Conservation (phyloP, 2,329 filamentous ascomycete species). For the Colletotrichum neosansevieriae region DNA sequence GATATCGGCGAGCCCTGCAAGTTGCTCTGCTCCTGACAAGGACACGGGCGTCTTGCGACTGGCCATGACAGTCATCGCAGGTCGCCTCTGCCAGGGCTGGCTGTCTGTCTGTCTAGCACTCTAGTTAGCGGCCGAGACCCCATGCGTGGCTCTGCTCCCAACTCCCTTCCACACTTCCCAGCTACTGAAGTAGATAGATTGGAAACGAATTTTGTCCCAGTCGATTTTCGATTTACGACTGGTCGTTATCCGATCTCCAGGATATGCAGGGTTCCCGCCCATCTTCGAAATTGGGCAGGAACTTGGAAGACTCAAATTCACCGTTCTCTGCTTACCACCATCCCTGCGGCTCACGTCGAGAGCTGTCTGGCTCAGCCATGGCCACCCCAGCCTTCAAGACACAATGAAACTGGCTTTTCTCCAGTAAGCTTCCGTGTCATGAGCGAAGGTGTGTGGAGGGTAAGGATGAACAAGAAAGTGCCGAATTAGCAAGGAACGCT, state of each 20-base stretch:
- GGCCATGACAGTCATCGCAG: not conserved
- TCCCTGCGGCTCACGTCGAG: not conserved
- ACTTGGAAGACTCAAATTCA: not conserved
- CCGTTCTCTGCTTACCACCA: not conserved
- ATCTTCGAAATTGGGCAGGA: not conserved
- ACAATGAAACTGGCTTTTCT: not conserved
- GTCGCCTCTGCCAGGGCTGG: not conserved
- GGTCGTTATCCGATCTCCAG: constrained; percentile 3
- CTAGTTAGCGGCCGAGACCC: not conserved
- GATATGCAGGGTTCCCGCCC: not conserved
- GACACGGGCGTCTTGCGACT: not conserved
- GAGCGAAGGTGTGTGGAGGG: not conserved
- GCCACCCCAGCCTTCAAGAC: not conserved
- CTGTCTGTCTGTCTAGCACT: too few relatives aligned
- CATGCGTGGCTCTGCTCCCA: not conserved
- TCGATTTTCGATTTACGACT: not conserved
- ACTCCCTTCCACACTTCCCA: not conserved
- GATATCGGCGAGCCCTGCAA: not conserved
- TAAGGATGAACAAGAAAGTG: not conserved
- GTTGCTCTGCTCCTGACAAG: not conserved
- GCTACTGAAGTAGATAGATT: too few relatives aligned
- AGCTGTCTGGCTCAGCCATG: not conserved
- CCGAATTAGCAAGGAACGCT: not conserved
- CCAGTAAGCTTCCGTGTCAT: not conserved
- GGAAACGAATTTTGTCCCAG: too few relatives aligned